Evolutionary conservation across 495 filamentous ascomycete genomes (phyloP).

Genomic region (Lentithecium fluviatile): DNA sequence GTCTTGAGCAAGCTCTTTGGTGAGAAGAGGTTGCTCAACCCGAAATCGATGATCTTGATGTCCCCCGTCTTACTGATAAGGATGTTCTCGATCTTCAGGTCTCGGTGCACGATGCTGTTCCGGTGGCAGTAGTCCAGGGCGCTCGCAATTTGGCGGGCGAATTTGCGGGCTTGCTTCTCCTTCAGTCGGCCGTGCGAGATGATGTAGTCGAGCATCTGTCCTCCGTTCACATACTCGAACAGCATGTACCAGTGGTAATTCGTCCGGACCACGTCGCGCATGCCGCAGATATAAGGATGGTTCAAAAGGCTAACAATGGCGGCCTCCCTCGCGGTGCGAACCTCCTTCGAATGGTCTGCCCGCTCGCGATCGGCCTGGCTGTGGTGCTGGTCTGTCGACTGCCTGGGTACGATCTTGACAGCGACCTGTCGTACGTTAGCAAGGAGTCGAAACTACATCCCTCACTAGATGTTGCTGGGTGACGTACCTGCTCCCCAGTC

Average conservation of each 20-base stretch:
- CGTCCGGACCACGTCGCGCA: slow-evolving; percentile 92
- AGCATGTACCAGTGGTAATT: slow-evolving; percentile 99
- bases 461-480: not conserved
- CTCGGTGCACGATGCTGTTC: slow-evolving; percentile 97
- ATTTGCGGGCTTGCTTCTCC: slow-evolving; percentile 98
- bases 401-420: slow-evolving; percentile 95
- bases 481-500: slow-evolving; percentile 61
- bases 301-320: slow-evolving; percentile 94
- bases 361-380: slow-evolving; percentile 77
- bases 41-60: slow-evolving; percentile 99
- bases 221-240: slow-evolving; percentile 98
- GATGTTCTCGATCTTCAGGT: slow-evolving; percentile 99
- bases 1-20: slow-evolving; percentile 87
- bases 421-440: slow-evolving; percentile 64
- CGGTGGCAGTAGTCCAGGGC: slow-evolving; percentile 98
- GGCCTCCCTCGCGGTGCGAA: slow-evolving; percentile 91
- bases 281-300: slow-evolving; percentile 95
- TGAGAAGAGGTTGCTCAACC: slow-evolving; percentile 93
- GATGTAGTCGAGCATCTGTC: slow-evolving; percentile 99
- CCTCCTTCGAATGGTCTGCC: slow-evolving; percentile 93
- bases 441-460: not conserved
- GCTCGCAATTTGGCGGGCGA: slow-evolving; percentile 94
- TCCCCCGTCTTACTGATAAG: slow-evolving; percentile 98
- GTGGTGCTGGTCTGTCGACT: slow-evolving; percentile 80
- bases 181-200: slow-evolving; percentile 97